Evolutionary conservation across 2,329 filamentous ascomycete species (phyloP), one percentile per base, ranked within the genome.

Genomic region (Nigrograna mackinnonii): DNA sequence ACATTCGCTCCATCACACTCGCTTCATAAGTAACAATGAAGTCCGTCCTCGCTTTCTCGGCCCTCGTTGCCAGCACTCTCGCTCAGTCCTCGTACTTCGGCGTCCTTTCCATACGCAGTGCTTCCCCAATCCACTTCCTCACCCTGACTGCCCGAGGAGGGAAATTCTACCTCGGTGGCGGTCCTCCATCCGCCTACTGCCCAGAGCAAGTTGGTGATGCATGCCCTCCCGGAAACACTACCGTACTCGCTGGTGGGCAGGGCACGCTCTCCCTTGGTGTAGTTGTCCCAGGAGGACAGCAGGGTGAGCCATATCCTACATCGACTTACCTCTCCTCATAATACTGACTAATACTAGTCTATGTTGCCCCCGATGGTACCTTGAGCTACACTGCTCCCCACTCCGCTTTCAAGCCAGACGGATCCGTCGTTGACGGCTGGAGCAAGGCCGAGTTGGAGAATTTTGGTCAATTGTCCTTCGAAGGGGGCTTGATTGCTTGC

Each of bases 231-330:
- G 77, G 76, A 14, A 75, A 72, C 43, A 49, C 59, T 19, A 80
- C 78, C 6, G 70, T 75, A 6, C 64, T 80, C 35, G 57, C 65
- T 24, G 67, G 71, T 21, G 65, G 69, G 33, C 39, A 61, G 21
- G 28, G 31, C 2, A 57, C 48, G 9, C 58, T 67, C 4, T 42
- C 45, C n/a, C 35, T 79, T 57, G 65, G 70, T 22, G 76, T 80
- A 22, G 58, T 74, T 21, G 83, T 85, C 4, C 82, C 83, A 4
- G 83, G 83, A 20, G 84, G 84, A 19, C 83, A 87, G 55, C 66
- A 74, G 43, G 73, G 55, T 59, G 46, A 33, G 24, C 11, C 24
- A 28, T 28, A 14, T 14, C n/a, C n/a, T n/a, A n/a, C n/a, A n/a
- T n/a, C n/a, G n/a, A n/a, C n/a, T n/a, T n/a, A n/a, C n/a, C n/a